These are phyloP conservation scores for Fusarium vanettenii DNA, from an alignment of 2,329 filamentous ascomycete genomes.

Conservation along the genomic window DNA sequence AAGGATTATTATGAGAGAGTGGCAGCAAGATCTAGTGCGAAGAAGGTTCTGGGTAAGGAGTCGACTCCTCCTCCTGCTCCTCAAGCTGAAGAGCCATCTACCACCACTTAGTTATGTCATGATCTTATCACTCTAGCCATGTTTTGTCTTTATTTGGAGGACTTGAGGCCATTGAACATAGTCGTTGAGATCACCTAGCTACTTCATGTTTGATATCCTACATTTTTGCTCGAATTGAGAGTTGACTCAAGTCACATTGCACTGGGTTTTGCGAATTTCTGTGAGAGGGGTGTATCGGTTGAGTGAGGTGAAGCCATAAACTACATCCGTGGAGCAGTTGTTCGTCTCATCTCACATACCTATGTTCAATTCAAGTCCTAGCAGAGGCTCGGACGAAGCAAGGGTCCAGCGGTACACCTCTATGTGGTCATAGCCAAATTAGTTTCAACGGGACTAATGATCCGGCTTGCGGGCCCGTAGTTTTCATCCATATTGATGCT, in stretches of 20 bases:
- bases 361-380: background rate
- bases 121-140: background rate
- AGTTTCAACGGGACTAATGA: background rate
- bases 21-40: slow-evolving; percentile 33
- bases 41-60: slow-evolving; percentile 37
- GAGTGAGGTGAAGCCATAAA: background rate
- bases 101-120: background rate
- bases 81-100: background rate
- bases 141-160: background rate
- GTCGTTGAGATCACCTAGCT: slow-evolving; percentile 1
- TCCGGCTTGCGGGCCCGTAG: background rate
- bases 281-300: background rate
- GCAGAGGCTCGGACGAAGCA: background rate
- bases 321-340: background rate
- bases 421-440: background rate
- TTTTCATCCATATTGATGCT: background rate
- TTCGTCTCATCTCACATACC: background rate
- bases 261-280: background rate
- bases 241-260: background rate
- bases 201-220: slow-evolving; percentile 8
- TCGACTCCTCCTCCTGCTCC: background rate
- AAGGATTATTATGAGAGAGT: slow-evolving; percentile 53
- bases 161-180: background rate
- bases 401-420: background rate
- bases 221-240: background rate